A percentile compares a stretch with the other conserved stretches of the same genome.
Conservation (phyloP, 106 monocot species). For the Chionographis japonica region DNA sequence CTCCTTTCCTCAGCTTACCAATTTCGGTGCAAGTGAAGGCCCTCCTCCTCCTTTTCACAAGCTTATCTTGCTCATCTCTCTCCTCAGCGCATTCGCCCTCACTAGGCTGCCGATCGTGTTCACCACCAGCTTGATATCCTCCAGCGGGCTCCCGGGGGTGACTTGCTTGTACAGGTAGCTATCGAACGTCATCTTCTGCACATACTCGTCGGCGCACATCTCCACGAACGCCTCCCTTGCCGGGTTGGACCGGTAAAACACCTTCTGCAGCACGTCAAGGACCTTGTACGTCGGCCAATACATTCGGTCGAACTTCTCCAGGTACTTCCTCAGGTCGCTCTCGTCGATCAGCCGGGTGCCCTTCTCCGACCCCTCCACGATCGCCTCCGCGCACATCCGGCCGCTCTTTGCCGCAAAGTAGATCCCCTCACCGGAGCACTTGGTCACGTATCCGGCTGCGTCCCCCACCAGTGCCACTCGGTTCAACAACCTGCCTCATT, state of each 20-base stretch:
- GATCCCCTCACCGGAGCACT: constrained; percentile 98
- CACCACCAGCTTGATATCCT: constrained; percentile 81
- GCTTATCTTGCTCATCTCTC: constrained; percentile 79
- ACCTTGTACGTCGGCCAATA: constrained; percentile 99
- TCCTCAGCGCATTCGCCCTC: constrained; percentile 68
- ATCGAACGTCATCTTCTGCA: constrained; percentile 99
- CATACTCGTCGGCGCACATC: constrained; percentile 88
- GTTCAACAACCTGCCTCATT: constrained; percentile 34
- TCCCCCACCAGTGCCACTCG: constrained; percentile 81
- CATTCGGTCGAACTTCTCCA: constrained; percentile 68
- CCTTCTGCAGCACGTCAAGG: constrained; percentile 93
- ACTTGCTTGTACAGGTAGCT: constrained; percentile 95
- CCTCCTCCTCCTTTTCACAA: constrained; percentile 24
- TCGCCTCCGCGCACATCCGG: constrained; percentile 84
- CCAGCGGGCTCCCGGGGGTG: constrained; percentile 80
- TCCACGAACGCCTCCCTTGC: constrained; percentile 74
- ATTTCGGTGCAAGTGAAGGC: no score
- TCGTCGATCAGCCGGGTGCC: constrained; percentile 74
- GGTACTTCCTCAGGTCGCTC: constrained; percentile 67
- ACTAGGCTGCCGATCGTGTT: constrained; percentile 92
- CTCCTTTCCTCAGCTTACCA: no score
- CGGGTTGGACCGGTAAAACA: constrained; percentile 90
- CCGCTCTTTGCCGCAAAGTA: constrained; percentile 96
- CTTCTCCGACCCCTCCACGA: constrained; percentile 58
- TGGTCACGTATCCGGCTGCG: constrained; percentile 92